phyloP scores from a whole-genome alignment of 345 rosid genomes.

The Corymbia maculata region DNA sequence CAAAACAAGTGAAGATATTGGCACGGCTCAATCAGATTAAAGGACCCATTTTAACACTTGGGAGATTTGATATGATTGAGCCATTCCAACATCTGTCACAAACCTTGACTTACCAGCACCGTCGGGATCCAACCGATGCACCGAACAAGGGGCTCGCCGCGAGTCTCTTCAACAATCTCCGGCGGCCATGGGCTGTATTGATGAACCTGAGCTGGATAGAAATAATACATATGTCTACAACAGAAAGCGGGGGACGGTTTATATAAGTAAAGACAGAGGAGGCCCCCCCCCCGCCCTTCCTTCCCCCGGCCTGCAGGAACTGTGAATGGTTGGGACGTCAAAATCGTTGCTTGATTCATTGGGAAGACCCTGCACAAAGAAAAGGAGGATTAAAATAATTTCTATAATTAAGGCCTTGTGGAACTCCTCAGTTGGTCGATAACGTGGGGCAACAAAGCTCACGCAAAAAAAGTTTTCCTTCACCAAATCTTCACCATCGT shows the following conservation, averaged over 20 bases:
- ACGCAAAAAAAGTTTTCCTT: background rate
- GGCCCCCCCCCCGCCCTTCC: background rate
- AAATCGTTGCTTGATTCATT: slow-evolving; percentile 18
- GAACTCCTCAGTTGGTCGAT: background rate
- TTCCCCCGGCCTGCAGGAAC: background rate
- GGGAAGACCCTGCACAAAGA: background rate
- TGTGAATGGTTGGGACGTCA: slow-evolving; percentile 44
- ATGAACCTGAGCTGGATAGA: background rate
- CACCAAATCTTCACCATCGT: background rate
- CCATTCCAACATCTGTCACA: slow-evolving; percentile 43
- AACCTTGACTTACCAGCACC: background rate
- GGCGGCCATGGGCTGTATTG: background rate
- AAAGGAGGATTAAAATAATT: background rate
- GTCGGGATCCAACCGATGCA: background rate
- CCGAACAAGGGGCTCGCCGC: background rate
- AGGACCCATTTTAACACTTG: slow-evolving; percentile 21
- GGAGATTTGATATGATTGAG: slow-evolving; percentile 56
- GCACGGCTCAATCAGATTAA: slow-evolving; percentile 83
- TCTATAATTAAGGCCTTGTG: background rate
- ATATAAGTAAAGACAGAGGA: background rate
- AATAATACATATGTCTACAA: background rate
- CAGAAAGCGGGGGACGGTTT: background rate
- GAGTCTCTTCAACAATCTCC: background rate
- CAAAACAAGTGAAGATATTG: slow-evolving; percentile 27
- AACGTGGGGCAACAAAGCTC: background rate